Percentiles rank a stretch among this genome's conserved stretches.
phyloP scores from a whole-genome alignment of 768 basidiomycete species.

The Lyophyllum shimeji region DNA sequence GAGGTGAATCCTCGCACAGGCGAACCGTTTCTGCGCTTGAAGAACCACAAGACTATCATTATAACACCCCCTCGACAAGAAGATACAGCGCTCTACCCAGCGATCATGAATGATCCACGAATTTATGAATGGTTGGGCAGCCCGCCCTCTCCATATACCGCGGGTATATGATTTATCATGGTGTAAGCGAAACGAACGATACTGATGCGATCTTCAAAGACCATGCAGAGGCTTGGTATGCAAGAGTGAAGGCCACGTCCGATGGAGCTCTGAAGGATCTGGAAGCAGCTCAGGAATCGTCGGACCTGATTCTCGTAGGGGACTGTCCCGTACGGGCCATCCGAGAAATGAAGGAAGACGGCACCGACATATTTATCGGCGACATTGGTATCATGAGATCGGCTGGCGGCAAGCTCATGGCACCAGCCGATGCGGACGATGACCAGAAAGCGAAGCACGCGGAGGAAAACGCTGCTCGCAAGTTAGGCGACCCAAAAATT shows the following conservation, averaged over 20 bases:
- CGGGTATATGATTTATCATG: slow-evolving; percentile 21
- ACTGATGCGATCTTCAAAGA: slow-evolving; percentile 23
- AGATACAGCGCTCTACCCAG: slow-evolving; percentile 22
- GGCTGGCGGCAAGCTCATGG: slow-evolving; percentile 19
- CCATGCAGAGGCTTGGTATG: slow-evolving; percentile 31
- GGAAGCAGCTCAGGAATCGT: slow-evolving; percentile 15
- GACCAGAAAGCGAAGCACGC: slow-evolving; percentile 31
- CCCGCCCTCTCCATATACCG: slow-evolving; percentile 55
- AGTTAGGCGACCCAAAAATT: slow-evolving; percentile 52
- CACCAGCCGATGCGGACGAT: background rate
- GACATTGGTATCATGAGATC: slow-evolving; percentile 37
- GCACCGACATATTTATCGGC: slow-evolving; percentile 56
- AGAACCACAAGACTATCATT: slow-evolving; percentile 51
- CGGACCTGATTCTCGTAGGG: slow-evolving; percentile 33
- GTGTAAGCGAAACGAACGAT: background rate
- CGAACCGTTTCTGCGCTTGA: slow-evolving; percentile 51
- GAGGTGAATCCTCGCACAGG: slow-evolving; percentile 33
- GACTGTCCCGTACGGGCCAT: slow-evolving; percentile 49
- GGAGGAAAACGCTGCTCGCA: slow-evolving; percentile 39
- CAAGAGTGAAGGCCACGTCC: slow-evolving; percentile 23
- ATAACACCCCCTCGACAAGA: slow-evolving; percentile 54
- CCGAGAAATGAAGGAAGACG: slow-evolving; percentile 56
- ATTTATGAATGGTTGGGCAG: slow-evolving; percentile 45
- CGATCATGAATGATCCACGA: slow-evolving; percentile 48
- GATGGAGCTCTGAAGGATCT: slow-evolving; percentile 32